Conservation (phyloP, 805 yeast genomes). For the Myxozyma neotropica region DNA sequence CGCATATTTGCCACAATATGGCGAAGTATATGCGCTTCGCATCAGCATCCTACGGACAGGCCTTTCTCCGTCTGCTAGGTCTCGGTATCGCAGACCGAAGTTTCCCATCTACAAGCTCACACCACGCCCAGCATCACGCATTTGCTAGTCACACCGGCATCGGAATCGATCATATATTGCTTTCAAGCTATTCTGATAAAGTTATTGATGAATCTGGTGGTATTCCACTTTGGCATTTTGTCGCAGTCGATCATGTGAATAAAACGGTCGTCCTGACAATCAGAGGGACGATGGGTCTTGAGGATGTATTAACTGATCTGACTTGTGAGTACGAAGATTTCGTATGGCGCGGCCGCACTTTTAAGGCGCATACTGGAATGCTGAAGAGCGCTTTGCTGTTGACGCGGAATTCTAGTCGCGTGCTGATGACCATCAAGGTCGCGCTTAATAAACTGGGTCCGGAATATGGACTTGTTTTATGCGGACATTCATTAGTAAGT, state of each 20-base stretch:
- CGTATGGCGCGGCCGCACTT: conserved; percentile 38
- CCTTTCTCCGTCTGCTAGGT: conserved; percentile 42
- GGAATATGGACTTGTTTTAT: conserved; percentile 41
- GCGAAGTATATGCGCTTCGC: conserved; percentile 42
- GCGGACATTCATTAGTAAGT: conserved; percentile 41
- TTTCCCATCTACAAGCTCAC: conserved; percentile 36
- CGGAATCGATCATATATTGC: conserved; percentile 39
- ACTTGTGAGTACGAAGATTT: conserved; percentile 41
- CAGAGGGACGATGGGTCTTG: conserved; percentile 43
- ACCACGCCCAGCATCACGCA: conserved; percentile 41
- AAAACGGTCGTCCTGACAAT: conserved; percentile 42
- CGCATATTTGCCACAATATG: conserved; percentile 38
- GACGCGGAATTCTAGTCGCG: conserved; percentile 35
- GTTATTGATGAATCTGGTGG: conserved; percentile 37
- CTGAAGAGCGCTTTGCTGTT: conserved; percentile 39
- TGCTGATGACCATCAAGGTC: conserved; percentile 37
- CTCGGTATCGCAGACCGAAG: conserved; percentile 35
- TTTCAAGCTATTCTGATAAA: conserved; percentile 40
- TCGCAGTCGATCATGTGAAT: conserved; percentile 41
- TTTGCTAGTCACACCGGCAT: conserved; percentile 42
- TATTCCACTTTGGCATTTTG: conserved; percentile 41
- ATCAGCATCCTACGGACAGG: conserved; percentile 44
- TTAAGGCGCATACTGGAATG: conserved; percentile 43
- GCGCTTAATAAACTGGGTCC: conserved; percentile 39
- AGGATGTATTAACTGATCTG: conserved; percentile 42